These are phyloP conservation scores for Limnanthes douglasii DNA, from an alignment of 345 rosid genomes.

Conservation along the genomic window DNA sequence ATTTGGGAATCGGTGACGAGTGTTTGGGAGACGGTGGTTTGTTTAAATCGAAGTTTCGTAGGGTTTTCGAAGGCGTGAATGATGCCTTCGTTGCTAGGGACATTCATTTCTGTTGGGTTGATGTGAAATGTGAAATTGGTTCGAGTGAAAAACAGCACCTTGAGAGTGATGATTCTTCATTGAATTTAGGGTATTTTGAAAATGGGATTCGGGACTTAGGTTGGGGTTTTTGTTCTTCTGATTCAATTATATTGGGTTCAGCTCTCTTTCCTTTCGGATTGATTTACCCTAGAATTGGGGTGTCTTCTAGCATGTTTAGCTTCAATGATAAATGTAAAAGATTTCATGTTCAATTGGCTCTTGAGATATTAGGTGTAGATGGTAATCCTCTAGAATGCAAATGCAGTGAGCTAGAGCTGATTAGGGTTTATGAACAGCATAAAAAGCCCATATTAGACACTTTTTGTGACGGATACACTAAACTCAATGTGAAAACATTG, in stretches of 20 bases:
- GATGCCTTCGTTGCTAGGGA: slow-evolving; percentile 42
- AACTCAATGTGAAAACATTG: slow-evolving; percentile 36
- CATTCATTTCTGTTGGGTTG: slow-evolving; percentile 77
- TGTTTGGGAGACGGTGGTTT: slow-evolving; percentile 18
- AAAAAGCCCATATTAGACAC: slow-evolving; percentile 14
- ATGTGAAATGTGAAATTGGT: slow-evolving; percentile 27
- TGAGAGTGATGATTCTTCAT: slow-evolving; percentile 6
- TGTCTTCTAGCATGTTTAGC: slow-evolving; percentile 16
- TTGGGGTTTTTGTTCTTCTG: slow-evolving; percentile 81
- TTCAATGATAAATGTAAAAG: slow-evolving; percentile 7
- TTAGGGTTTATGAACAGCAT: slow-evolving; percentile 11
- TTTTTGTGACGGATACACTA: slow-evolving; percentile 18
- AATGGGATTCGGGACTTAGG: slow-evolving; percentile 46
- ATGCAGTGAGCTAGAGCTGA: slow-evolving; percentile 50
- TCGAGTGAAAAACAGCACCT: slow-evolving; percentile 3
- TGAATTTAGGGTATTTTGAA: slow-evolving; percentile 22
- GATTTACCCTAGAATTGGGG: slow-evolving; percentile 55
- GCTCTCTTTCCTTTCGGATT: slow-evolving; percentile 61
- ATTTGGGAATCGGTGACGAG: slow-evolving; percentile 17
- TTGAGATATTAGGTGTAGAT: slow-evolving; percentile 52
- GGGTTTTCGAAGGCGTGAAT: slow-evolving; percentile 37
- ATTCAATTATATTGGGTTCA: slow-evolving; percentile 47
- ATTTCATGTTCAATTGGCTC: slow-evolving; percentile 28
- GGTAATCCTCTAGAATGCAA: slow-evolving; percentile 72
- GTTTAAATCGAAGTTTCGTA: slow-evolving; percentile 21